phyloP scores from a whole-genome alignment of 2,329 filamentous ascomycete species.

The Diatrype stigma region DNA sequence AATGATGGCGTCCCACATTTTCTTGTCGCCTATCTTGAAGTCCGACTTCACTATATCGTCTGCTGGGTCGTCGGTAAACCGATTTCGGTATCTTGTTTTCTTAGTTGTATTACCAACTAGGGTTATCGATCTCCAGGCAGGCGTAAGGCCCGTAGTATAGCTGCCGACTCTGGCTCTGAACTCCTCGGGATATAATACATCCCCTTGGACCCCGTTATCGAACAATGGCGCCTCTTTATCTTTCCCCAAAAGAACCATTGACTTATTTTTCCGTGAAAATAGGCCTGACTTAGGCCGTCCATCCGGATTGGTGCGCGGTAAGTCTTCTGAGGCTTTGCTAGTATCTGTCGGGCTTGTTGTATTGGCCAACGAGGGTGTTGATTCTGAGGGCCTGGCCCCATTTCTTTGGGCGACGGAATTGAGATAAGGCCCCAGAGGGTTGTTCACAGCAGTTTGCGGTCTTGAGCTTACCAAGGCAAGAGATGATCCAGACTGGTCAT shows the following conservation, averaged over 20 bases:
- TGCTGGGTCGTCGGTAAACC: slow-evolving; percentile 4
- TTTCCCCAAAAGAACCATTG: slow-evolving; percentile 5
- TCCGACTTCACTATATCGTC: slow-evolving; percentile 5
- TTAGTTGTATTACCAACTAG: slow-evolving; percentile 3
- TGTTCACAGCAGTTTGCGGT: neutral
- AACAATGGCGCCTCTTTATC: neutral
- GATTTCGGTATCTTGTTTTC: slow-evolving; percentile 6
- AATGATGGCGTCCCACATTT: slow-evolving; percentile 9
- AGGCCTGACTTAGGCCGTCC: neutral
- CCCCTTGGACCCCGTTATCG: slow-evolving; percentile 1
- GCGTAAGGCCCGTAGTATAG: slow-evolving; percentile 6
- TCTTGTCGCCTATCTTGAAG: slow-evolving; percentile 9
- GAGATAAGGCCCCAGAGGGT: neutral
- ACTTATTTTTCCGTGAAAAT: slow-evolving; percentile 7
- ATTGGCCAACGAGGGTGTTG: neutral
- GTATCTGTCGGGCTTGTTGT: neutral
- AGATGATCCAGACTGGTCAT: neutral
- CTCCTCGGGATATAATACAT: slow-evolving; percentile 6
- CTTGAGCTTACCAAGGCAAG: neutral
- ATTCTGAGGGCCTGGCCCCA: neutral
- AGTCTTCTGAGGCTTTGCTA: neutral
- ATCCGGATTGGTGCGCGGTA: neutral
- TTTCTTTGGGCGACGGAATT: neutral
- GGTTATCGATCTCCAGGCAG: slow-evolving; percentile 4
- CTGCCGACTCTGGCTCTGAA: slow-evolving; percentile 3